Percentiles rank a stretch among this genome's conserved stretches.
These are phyloP conservation scores for Rasamsonia emersonii DNA, from an alignment of 2,329 filamentous ascomycete species.

Conservation along the genomic window DNA sequence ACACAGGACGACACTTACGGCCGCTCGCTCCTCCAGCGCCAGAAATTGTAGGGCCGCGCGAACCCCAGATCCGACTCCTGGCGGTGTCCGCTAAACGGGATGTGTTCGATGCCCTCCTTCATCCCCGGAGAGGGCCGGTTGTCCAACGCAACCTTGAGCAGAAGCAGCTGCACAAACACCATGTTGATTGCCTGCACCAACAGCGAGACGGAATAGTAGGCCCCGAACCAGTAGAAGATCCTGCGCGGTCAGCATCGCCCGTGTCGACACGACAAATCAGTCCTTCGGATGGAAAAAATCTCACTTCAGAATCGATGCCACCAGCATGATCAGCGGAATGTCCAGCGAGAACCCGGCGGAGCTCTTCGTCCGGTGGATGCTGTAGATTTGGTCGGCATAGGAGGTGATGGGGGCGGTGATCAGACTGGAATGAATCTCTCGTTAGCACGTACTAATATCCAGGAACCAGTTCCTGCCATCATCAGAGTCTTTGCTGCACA, in stretches of 20 bases:
- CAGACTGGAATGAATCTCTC: slow-evolving; percentile 34
- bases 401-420: slow-evolving; percentile 55
- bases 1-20: slow-evolving; percentile 34
- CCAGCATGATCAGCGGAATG: slow-evolving; percentile 59
- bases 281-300: slow-evolving; percentile 7
- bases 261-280: not conserved
- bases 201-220: slow-evolving; percentile 50
- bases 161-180: slow-evolving; percentile 48
- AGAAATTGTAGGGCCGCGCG: slow-evolving; percentile 51
- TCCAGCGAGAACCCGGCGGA: slow-evolving; percentile 59
- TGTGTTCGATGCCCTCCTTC: slow-evolving; percentile 32
- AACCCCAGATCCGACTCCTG: slow-evolving; percentile 18
- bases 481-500: slow-evolving; percentile 10
- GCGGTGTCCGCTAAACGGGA: slow-evolving; percentile 29
- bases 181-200: slow-evolving; percentile 54
- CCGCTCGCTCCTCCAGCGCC: slow-evolving; percentile 51
- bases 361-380: slow-evolving; percentile 51
- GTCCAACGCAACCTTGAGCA: slow-evolving; percentile 53
- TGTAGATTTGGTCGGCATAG: slow-evolving; percentile 59
- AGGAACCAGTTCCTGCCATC: slow-evolving; percentile 1
- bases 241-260: slow-evolving; percentile 24
- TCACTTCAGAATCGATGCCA: slow-evolving; percentile 56
- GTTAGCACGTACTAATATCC: slow-evolving; percentile 12
- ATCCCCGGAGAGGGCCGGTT: slow-evolving; percentile 41
- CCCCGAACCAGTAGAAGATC: slow-evolving; percentile 58